phyloP scores from a whole-genome alignment of 164 flowering plant species.

The Dillenia turbinata region DNA sequence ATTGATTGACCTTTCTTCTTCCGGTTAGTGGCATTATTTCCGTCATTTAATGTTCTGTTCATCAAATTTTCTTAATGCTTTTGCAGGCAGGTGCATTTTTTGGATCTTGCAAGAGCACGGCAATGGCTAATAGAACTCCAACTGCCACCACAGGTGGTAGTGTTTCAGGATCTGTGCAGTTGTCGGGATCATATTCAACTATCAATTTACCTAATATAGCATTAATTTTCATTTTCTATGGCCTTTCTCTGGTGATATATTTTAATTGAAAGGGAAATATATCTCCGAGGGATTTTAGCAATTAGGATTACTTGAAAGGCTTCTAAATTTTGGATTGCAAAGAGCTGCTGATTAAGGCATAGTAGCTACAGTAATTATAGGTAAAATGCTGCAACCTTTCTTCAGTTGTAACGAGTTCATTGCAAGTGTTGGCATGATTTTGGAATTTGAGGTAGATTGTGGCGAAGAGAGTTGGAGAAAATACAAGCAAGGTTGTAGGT shows the following conservation, averaged over 20 bases:
- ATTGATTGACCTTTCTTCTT: background rate
- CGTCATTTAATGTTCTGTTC: background rate
- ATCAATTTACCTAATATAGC: conserved; percentile 16
- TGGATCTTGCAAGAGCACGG: conserved; percentile 67
- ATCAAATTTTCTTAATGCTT: conserved; percentile 2
- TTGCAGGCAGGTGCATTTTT: conserved; percentile 76
- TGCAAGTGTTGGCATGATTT: too few relatives aligned
- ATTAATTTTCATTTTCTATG: conserved; percentile 17
- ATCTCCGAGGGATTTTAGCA: conserved; percentile 4
- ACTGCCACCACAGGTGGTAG: conserved; percentile 35
- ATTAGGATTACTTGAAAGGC: conserved; percentile 11
- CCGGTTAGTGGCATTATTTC: background rate
- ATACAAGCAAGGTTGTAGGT: conserved; percentile 19
- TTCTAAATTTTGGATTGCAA: conserved; percentile 16
- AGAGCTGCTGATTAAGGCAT: conserved; percentile 10
- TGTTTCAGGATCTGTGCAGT: conserved; percentile 77
- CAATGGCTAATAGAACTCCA: conserved; percentile 34
- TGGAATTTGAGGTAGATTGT: conserved; percentile 3
- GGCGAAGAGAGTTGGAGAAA: conserved; percentile 7
- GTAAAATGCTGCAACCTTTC: background rate
- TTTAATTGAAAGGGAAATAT: conserved; percentile 10
- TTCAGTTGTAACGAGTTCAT: background rate
- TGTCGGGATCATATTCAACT: conserved; percentile 50
- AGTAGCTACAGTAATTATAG: conserved; percentile 15
- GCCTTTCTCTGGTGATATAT: conserved; percentile 18